Percentiles rank a stretch among this genome's conserved stretches.
Conservation (phyloP, 23 red algal species). For the Gracilaria domingensis region DNA sequence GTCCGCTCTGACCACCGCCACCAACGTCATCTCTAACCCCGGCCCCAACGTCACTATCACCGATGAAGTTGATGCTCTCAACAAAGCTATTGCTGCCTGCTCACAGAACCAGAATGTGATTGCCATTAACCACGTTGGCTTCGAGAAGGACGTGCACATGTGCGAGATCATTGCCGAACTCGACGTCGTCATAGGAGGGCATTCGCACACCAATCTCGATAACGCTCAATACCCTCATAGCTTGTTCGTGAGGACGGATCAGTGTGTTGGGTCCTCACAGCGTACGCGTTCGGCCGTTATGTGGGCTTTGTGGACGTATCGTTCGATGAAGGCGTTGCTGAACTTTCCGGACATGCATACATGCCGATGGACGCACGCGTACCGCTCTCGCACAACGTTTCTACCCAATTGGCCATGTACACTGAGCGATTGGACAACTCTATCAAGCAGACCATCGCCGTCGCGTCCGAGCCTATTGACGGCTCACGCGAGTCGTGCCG, state of each 20-base stretch:
- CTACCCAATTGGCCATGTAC: background rate
- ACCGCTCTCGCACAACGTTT: background rate
- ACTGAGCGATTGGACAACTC: constrained; percentile 5
- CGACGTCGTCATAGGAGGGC: constrained; percentile 58
- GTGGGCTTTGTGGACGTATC: constrained; percentile 33
- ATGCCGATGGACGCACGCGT: constrained; percentile 37
- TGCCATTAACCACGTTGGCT: constrained; percentile 53
- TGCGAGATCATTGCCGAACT: constrained; percentile 23
- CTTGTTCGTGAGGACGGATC: constrained; percentile 51
- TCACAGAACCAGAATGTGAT: constrained; percentile 35
- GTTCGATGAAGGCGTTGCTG: constrained; percentile 19
- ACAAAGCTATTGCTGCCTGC: constrained; percentile 10
- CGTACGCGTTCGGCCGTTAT: constrained; percentile 50
- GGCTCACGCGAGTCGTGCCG: background rate
- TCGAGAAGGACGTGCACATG: constrained; percentile 35
- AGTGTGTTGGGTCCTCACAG: constrained; percentile 33
- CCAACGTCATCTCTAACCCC: background rate
- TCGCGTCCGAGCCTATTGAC: background rate
- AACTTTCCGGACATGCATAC: constrained; percentile 17
- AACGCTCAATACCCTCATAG: constrained; percentile 34
- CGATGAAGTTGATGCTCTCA: background rate
- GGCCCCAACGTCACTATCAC: constrained; percentile 21
- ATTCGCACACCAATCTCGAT: constrained; percentile 49
- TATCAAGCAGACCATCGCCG: constrained; percentile 15
- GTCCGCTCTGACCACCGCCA: constrained; percentile 32